phyloP scores from a whole-genome alignment of 345 rosid genomes.

The Populus simonii region DNA sequence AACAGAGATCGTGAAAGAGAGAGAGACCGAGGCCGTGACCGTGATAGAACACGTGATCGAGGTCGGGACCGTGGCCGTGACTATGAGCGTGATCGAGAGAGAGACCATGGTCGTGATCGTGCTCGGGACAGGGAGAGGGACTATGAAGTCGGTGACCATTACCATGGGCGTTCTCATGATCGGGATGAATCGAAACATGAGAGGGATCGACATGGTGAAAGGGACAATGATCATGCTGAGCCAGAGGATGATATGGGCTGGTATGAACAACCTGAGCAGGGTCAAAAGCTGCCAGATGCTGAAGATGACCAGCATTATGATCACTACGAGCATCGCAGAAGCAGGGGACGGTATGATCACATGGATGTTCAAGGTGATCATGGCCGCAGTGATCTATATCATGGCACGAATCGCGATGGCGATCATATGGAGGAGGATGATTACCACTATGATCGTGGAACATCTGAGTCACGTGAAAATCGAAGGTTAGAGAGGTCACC shows the following conservation, averaged over 20 bases:
- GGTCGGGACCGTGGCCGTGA: conserved; percentile 36
- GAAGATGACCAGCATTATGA: conserved; percentile 48
- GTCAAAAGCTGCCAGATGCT: conserved; percentile 43
- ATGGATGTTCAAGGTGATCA: conserved; percentile 42
- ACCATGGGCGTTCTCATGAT: conserved; percentile 59
- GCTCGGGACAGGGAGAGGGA: conserved; percentile 26
- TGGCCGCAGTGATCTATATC: conserved; percentile 67
- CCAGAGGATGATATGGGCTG: conserved; percentile 50
- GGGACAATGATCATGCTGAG: conserved; percentile 57
- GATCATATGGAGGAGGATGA: conserved; percentile 63
- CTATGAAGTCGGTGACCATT: conserved; percentile 26
- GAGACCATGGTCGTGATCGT: conserved; percentile 48
- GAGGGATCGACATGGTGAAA: conserved; percentile 48
- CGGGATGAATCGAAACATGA: conserved; percentile 68
- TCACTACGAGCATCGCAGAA: conserved; percentile 52
- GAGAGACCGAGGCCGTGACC: conserved; percentile 51
- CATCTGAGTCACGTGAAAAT: conserved; percentile 36
- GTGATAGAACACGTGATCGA: conserved; percentile 34
- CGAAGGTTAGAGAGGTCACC: conserved; percentile 18
- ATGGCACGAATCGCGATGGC: conserved; percentile 45
- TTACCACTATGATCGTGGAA: conserved; percentile 48
- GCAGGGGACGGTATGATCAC: conserved; percentile 37
- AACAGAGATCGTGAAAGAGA: conserved; percentile 73
- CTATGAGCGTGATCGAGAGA: conserved; percentile 49
- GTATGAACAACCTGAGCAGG: conserved; percentile 55